Base-by-base conservation (phyloP, 129 eudicot species). In the Tagetes erecta region DNA sequence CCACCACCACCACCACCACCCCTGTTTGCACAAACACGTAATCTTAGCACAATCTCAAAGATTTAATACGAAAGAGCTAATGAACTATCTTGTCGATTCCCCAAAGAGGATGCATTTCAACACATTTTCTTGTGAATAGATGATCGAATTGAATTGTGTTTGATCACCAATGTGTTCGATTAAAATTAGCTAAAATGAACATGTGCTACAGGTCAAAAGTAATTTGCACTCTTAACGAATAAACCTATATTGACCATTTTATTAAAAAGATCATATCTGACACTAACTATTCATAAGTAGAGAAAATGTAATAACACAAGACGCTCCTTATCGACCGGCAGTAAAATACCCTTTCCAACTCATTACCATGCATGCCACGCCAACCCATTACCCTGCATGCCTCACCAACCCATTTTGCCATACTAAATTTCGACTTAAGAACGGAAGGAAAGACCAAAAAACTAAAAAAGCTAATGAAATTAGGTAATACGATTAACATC, bases 1-100 rank as follows among this genome's bases (percentile, higher is more conserved):
- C 91, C 78, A 56, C 91, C 88, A 58, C 92, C 74, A 35, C 96
- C 96, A 67, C 92, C 74, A 27, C 96, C 96, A 57, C 93, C 88
- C 2, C 89, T 86, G 89, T 81, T 36, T 1, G 45, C 67, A 77
- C 51, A 74, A 79, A 73, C 67, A 69, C 60, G 2, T 46, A 64
- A 56, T 55, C 53, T 79, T 47, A 79, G 36, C 44, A 35, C 59
- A 78, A 13, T 63, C 7, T 0, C 37, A 36, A 6, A 70, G 6
- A 60, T 69, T 10, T 56, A 68, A 56, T 46, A 51, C 5, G 2
- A 2, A 14, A 55, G 35, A 36, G 13, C 59, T 31, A n/a, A 27
- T 1, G 3, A 34, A 56, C 47, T 67, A 14, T 55, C 59, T 66
- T 39, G 73, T 30, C 20, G 1, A 34, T 33, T 66, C 40, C 59